Conservation (phyloP, 805 yeast species). For the Saccharomycopsis sp. region DNA sequence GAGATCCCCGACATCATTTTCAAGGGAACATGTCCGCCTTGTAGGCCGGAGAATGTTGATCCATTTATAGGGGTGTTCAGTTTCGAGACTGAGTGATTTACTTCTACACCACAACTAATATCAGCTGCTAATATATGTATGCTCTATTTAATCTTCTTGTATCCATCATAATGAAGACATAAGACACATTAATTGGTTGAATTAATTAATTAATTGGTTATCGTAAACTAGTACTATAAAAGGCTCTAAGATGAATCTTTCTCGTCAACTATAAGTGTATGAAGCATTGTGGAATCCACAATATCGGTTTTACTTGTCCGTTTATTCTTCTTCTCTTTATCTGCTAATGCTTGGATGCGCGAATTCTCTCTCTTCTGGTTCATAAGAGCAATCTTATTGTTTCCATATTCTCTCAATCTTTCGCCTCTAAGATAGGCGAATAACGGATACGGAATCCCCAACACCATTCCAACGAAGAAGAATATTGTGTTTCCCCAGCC, state of each 20-base stretch:
- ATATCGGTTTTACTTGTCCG: neutral
- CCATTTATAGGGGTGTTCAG: constrained; percentile 52
- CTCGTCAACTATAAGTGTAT: neutral
- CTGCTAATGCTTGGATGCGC: constrained; percentile 25
- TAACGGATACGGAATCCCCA: constrained; percentile 63
- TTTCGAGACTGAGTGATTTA: constrained; percentile 32
- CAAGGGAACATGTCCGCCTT: constrained; percentile 46
- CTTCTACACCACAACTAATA: too few species aligned
- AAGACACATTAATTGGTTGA: too few species aligned
- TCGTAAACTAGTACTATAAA: too few species aligned
- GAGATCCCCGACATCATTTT: constrained; percentile 43
- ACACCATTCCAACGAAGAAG: constrained; percentile 43
- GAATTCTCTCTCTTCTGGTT: constrained; percentile 39
- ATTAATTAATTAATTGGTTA: too few species aligned
- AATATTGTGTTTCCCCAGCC: constrained; percentile 51
- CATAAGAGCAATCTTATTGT: constrained; percentile 38
- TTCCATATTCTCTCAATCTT: constrained; percentile 52
- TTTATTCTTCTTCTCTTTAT: neutral
- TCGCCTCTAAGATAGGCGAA: constrained; percentile 53
- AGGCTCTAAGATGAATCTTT: neutral
- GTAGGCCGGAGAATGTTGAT: constrained; percentile 44
- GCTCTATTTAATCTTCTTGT: too few species aligned
- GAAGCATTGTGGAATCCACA: neutral
- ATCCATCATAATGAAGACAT: too few species aligned
- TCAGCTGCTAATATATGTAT: too few species aligned